Percentiles rank a stretch among this genome's conserved stretches.
These are phyloP conservation scores for Exophiala mesophila DNA, from an alignment of 2,329 filamentous ascomycete species.

Conservation along the genomic window DNA sequence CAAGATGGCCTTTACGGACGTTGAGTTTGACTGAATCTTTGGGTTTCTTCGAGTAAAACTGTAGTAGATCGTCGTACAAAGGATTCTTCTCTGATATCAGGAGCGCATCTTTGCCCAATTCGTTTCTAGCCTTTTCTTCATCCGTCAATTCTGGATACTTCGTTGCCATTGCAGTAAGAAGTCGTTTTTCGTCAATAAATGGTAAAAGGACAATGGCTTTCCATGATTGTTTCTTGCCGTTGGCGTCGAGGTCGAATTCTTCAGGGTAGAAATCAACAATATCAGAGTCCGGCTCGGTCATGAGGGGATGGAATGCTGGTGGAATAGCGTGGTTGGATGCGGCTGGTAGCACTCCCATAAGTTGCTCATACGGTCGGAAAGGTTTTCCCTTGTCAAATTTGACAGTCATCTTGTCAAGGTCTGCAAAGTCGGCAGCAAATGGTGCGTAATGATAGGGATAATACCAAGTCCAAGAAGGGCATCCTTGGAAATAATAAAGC, in stretches of 20 bases:
- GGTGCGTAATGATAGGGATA: constrained; percentile 98
- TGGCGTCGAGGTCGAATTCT: constrained; percentile 87
- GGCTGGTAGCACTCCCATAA: constrained; percentile 96
- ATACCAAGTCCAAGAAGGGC: constrained; percentile 98
- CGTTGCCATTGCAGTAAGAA: constrained; percentile 74
- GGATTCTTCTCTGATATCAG: constrained; percentile 79
- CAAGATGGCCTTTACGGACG: constrained; percentile 66
- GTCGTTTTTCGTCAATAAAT: constrained; percentile 88
- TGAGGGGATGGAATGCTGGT: constrained; percentile 79
- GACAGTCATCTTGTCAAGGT: constrained; percentile 72
- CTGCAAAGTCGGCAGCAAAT: constrained; percentile 90
- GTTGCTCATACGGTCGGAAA: constrained; percentile 89
- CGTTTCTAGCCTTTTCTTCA: constrained; percentile 74
- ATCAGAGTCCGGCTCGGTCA: constrained; percentile 80
- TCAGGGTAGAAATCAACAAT: constrained; percentile 98
- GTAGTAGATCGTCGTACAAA: constrained; percentile 77
- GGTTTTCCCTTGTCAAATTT: constrained; percentile 77
- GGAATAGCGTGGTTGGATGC: constrained; percentile 90
- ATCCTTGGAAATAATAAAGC: constrained; percentile 96
- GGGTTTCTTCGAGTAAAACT: constrained; percentile 90
- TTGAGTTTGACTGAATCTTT: constrained; percentile 63
- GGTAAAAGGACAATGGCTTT: constrained; percentile 89
- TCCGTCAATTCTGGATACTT: constrained; percentile 74
- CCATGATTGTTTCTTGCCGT: constrained; percentile 98
- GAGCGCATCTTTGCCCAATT: constrained; percentile 72